Evolutionary conservation across 176 grass and related monocot species (phyloP).

Genomic region (Aegilops sharonensis): DNA sequence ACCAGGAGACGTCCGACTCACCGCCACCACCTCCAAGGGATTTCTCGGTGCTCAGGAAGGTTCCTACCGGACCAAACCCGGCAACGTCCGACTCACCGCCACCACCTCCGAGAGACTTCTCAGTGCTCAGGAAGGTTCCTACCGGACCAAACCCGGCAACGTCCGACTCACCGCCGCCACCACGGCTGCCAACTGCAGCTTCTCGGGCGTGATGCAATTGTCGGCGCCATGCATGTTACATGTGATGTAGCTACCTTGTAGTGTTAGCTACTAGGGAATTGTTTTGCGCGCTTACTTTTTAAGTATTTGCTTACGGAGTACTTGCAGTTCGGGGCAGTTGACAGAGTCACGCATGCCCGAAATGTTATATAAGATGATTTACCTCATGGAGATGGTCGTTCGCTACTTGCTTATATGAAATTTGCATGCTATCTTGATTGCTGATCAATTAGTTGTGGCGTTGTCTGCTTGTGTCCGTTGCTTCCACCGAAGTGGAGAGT

Average conservation of each 20-base stretch:
- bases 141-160: background rate
- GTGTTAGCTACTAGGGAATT: background rate
- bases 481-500: too few relatives aligned
- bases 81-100: background rate
- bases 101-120: background rate
- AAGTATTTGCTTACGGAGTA: background rate
- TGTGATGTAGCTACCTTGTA: background rate
- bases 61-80: background rate
- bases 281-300: background rate
- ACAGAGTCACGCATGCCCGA: background rate
- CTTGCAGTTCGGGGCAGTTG: background rate
- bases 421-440: background rate
- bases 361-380: background rate
- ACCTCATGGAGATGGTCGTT: background rate
- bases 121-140: background rate
- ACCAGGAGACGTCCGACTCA: background rate
- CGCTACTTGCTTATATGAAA: background rate
- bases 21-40: background rate
- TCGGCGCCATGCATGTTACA: background rate
- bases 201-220: background rate
- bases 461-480: background rate
- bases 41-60: background rate
- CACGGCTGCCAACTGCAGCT: background rate
- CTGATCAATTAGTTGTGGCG: background rate
- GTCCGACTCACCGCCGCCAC: background rate